Percentiles rank a stretch among this genome's conserved stretches.
phyloP scores from a whole-genome alignment of 2,329 filamentous ascomycete genomes.

The Aspergillus phoenicis region DNA sequence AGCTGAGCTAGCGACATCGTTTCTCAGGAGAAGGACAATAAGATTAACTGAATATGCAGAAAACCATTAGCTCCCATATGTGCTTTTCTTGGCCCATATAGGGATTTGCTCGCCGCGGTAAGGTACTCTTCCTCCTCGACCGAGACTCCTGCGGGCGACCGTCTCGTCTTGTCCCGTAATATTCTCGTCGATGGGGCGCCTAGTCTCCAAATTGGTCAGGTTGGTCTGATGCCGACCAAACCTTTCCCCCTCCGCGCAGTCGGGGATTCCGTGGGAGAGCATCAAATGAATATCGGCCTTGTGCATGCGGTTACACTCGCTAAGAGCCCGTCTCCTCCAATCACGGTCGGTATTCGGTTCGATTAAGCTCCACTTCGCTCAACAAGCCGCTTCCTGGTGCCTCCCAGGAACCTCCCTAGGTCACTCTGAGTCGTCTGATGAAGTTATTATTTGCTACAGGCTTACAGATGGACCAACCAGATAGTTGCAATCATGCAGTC shows the following conservation, averaged over 20 bases:
- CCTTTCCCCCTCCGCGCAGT: not conserved
- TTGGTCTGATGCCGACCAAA: not conserved
- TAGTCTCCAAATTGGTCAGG: not conserved
- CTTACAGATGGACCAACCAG: not conserved
- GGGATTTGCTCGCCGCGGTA: not conserved
- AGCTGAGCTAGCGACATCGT: too few species aligned
- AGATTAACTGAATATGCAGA: too few species aligned
- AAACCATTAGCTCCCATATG: too few species aligned
- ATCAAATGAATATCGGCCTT: not conserved
- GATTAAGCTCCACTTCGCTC: not conserved
- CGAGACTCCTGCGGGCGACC: not conserved
- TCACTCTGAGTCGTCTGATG: not conserved
- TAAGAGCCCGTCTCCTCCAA: not conserved
- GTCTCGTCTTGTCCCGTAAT: slow-evolving; percentile 11
- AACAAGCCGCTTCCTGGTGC: not conserved
- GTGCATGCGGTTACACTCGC: slow-evolving; percentile 5
- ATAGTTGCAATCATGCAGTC: slow-evolving; percentile 2
- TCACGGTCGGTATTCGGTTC: not conserved
- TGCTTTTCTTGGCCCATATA: too few species aligned
- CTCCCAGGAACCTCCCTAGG: not conserved
- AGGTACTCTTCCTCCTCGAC: not conserved
- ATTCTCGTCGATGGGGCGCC: slow-evolving; percentile 15
- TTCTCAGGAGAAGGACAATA: too few species aligned
- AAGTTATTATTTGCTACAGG: not conserved
- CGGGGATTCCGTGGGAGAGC: not conserved